Conservation (phyloP, 805 yeast species). For the Cyberlindnera mississippiensis region DNA sequence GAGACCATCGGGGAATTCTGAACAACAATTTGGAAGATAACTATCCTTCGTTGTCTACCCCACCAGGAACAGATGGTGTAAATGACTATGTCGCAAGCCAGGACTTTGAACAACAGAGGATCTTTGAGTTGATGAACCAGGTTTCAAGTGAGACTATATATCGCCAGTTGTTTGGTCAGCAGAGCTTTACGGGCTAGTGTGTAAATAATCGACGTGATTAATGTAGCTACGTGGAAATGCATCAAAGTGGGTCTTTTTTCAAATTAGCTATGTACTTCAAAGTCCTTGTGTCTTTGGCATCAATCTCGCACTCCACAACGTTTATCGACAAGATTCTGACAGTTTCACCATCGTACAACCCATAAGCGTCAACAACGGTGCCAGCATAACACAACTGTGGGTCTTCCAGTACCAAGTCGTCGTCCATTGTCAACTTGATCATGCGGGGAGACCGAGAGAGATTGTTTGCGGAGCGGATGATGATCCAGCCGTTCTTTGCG, state of each 20-base stretch:
- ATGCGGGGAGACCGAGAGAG: constrained; percentile 8
- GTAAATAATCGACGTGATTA: no score
- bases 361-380: constrained; percentile 18
- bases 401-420: constrained; percentile 9
- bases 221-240: neutral
- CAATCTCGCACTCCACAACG: constrained; percentile 10
- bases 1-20: constrained; percentile 5
- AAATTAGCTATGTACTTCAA: constrained; percentile 9
- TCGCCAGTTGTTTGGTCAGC: constrained; percentile 54
- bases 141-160: constrained; percentile 58
- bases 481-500: constrained; percentile 13
- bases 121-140: constrained; percentile 58
- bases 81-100: constrained; percentile 6
- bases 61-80: constrained; percentile 12
- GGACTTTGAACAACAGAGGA: constrained; percentile 46
- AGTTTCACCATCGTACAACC: constrained; percentile 17
- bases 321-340: constrained; percentile 9
- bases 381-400: constrained; percentile 21
- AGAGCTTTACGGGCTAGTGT: constrained; percentile 11
- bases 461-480: constrained; percentile 14
- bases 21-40: constrained; percentile 13
- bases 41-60: constrained; percentile 24
- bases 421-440: constrained; percentile 14
- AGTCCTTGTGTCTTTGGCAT: constrained; percentile 1
- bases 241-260: constrained; percentile 9